Conservation (phyloP, 2,329 filamentous ascomycete species). For the Claviceps sp. region DNA sequence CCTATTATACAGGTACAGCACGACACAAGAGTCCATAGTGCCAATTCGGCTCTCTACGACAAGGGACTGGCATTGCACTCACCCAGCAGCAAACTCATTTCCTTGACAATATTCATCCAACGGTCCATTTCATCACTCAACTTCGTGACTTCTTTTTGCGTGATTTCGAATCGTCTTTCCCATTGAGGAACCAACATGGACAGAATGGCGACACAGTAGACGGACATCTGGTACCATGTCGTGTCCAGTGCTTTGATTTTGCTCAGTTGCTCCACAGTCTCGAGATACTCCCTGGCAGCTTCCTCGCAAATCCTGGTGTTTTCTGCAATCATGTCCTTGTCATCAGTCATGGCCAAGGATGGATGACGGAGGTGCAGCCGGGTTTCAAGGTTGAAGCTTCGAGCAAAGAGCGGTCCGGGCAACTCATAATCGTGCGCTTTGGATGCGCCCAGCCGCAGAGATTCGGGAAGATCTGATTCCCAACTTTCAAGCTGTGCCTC, state of each 20-base stretch:
- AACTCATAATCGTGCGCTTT: conserved; percentile 28
- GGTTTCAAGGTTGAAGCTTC: conserved; percentile 42
- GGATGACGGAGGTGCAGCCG: conserved; percentile 48
- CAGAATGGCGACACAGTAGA: conserved; percentile 61
- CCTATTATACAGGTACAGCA: not conserved
- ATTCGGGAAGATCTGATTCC: conserved; percentile 48
- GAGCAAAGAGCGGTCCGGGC: conserved; percentile 40
- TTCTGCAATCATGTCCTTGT: conserved; percentile 42
- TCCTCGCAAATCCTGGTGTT: conserved; percentile 54
- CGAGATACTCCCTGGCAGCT: conserved; percentile 50
- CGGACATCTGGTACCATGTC: conserved; percentile 62
- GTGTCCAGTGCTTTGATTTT: conserved; percentile 58
- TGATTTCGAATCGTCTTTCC: conserved; percentile 49
- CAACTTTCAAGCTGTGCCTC: conserved; percentile 52
- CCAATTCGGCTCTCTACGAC: not conserved
- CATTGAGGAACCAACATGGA: conserved; percentile 57
- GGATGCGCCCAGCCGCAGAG: conserved; percentile 36
- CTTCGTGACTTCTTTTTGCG: conserved; percentile 41
- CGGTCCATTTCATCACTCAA: conserved; percentile 54
- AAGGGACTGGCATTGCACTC: conserved; percentile 6
- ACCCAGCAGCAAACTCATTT: conserved; percentile 56
- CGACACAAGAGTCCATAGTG: not conserved
- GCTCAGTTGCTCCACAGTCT: conserved; percentile 43
- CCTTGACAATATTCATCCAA: conserved; percentile 56
- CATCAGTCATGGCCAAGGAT: conserved; percentile 41